These are phyloP conservation scores for Ophiocordyceps camponoti-leonardi DNA, from an alignment of 2,329 filamentous ascomycete genomes.

Conservation along the genomic window DNA sequence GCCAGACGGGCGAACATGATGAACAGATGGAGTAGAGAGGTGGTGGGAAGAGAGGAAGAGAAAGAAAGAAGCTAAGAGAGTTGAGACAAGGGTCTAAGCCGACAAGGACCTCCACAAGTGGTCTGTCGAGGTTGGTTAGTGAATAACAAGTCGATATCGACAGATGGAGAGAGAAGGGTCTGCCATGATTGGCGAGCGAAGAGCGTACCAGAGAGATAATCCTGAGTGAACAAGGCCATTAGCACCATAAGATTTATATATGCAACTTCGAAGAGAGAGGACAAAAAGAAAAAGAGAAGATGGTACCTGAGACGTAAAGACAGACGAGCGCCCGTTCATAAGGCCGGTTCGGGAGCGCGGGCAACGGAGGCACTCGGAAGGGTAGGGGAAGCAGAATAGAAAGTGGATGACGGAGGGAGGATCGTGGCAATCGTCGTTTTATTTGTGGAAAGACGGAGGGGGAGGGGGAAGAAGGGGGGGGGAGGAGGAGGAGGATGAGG, in stretches of 20 bases:
- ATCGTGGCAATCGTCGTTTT: background rate
- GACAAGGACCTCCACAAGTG: conserved; percentile 25
- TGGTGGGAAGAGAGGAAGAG: conserved; percentile 2
- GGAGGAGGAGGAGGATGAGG: no score
- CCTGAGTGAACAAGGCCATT: conserved; percentile 28
- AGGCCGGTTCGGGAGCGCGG: conserved; percentile 37
- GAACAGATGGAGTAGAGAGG: conserved; percentile 5
- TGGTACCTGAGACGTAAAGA: conserved; percentile 71
- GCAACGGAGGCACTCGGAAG: conserved; percentile 5
- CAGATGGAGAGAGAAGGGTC: background rate
- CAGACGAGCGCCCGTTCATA: conserved; percentile 74
- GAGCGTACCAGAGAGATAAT: conserved; percentile 58
- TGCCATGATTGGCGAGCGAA: background rate
- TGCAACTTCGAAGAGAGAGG: no score
- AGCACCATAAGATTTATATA: no score
- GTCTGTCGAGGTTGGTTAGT: conserved; percentile 11
- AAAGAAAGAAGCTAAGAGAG: background rate
- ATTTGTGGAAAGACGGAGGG: background rate
- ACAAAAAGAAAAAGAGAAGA: background rate
- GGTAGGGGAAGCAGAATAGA: background rate
- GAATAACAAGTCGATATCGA: background rate
- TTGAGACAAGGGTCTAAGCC: conserved; percentile 8
- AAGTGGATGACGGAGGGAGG: background rate
- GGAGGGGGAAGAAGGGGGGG: background rate
- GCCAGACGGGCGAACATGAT: conserved; percentile 45